Percentiles rank a stretch among this genome's conserved stretches.
Evolutionary conservation across 306 rosid genomes (phyloP).

Genomic region (Astragalus membranaceus): DNA sequence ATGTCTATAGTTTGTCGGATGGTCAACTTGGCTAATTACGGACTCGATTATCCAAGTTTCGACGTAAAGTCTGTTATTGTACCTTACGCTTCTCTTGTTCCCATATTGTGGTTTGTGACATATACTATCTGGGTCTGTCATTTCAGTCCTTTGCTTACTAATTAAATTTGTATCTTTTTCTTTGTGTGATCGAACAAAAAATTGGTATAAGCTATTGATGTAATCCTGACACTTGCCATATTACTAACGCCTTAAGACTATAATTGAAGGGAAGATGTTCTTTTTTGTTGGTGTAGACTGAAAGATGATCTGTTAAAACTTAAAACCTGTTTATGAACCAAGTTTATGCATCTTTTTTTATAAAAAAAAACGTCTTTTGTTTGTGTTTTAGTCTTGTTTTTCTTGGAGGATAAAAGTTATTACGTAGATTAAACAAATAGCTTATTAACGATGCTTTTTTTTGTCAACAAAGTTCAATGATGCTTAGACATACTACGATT

Average conservation of each 20-base stretch:
- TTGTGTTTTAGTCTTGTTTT: not conserved
- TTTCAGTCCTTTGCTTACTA: conserved; percentile 24
- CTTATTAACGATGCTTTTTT: too few species aligned
- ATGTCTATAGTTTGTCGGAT: conserved; percentile 40
- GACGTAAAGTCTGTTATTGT: conserved; percentile 32
- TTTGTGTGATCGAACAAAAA: conserved; percentile 32
- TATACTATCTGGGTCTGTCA: conserved; percentile 35
- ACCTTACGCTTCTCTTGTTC: conserved; percentile 35
- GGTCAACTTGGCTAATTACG: conserved; percentile 37
- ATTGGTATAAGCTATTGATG: conserved; percentile 23
- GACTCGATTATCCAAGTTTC: conserved; percentile 38
- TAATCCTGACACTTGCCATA: conserved; percentile 26
- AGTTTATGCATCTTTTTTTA: too few species aligned
- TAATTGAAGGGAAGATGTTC: not conserved
- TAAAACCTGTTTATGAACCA: too few species aligned
- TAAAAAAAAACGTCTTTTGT: not conserved
- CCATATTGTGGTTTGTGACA: conserved; percentile 45
- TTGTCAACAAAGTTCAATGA: too few species aligned
- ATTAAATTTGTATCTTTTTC: conserved; percentile 30
- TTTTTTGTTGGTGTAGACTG: not conserved
- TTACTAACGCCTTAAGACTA: conserved; percentile 13
- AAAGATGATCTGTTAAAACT: not conserved
- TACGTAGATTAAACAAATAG: too few species aligned
- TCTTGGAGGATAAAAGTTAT: not conserved
- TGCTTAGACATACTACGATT: not conserved